Percentiles rank a stretch among this genome's conserved stretches.
phyloP scores from a whole-genome alignment of 2,329 filamentous ascomycete species.

The Cercospora sesami region DNA sequence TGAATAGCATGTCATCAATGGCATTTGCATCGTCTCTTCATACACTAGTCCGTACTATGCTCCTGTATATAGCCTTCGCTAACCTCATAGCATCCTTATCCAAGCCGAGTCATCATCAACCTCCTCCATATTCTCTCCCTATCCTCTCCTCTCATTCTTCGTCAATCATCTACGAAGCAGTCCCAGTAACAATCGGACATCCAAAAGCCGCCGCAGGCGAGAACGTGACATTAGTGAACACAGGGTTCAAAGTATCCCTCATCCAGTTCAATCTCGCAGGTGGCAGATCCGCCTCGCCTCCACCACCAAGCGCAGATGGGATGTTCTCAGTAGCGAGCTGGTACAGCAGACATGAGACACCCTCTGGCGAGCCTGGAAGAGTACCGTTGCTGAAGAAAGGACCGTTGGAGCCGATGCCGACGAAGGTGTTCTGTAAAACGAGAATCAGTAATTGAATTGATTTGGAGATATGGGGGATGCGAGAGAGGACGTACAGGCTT shows the following conservation, averaged over 20 bases:
- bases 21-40: too few relatives aligned
- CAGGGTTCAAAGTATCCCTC: conserved; percentile 21
- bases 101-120: too few relatives aligned
- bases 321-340: conserved; percentile 41
- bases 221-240: conserved; percentile 16
- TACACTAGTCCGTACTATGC: too few relatives aligned
- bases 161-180: conserved; percentile 2
- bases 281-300: conserved; percentile 9
- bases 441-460: neutral
- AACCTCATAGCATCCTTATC: too few relatives aligned
- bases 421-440: conserved; percentile 33
- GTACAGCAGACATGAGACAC: conserved; percentile 45
- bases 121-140: neutral
- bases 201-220: conserved; percentile 8
- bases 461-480: neutral
- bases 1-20: too few relatives aligned
- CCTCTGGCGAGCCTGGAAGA: conserved; percentile 34
- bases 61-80: too few relatives aligned
- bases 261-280: conserved; percentile 18
- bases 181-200: conserved; percentile 13
- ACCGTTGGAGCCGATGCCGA: conserved; percentile 39
- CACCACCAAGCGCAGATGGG: conserved; percentile 22
- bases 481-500: conserved; percentile 36
- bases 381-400: conserved; percentile 41
- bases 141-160: neutral